Base-by-base conservation (phyloP, 805 yeast genomes). In the Naumovozyma dairenensis region DNA sequence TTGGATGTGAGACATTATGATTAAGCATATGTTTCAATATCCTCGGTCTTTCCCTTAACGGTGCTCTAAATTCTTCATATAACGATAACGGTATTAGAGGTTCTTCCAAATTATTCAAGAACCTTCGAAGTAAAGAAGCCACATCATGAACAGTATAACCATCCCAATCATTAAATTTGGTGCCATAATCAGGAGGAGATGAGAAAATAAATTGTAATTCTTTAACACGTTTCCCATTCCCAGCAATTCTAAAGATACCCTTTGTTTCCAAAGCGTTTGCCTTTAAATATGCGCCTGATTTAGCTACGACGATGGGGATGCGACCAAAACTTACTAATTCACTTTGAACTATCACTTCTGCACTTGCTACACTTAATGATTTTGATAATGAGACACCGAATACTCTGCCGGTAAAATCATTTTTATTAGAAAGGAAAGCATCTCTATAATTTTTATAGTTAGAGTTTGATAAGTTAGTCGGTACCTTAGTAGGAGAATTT, bases 131-230 rank as follows among this genome's bases (percentile, higher is more conserved):
- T 16, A 92, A 66, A 14, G 92, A 82, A 2, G 97, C 94, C 1
- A 96, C 96, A 58, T 92, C 99, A 60, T 92, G 98, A 9, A 89
- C 96, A 1, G 86, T 84, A 60, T 75, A 92, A 0, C 94, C 89
- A 31, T 83, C 86, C 98, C 97, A 92, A 44, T 72, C 73, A 21
- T 47, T 48, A 29, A 87, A 69, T 45, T 80, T 80, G 32, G 85
- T 73, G 13, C 98, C 99, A 54, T 80, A 92, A 39, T 74, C 76
- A 0, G 98, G 97, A 2, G 96, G 85, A 2, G 81, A 62, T 35
- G 87, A 83, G 63, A 92, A 92, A 10, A 78, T 67, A 25, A 72
- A 69, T 55, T 92, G 97, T 25, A 92, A 66, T 44, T 84, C 87
- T 46, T 84, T 82, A 24, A 92, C 78, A 35, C 98, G 69, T 51